A percentile compares a stretch with the other conserved stretches of the same genome.
Evolutionary conservation across 2,329 filamentous ascomycete genomes (phyloP).

Genomic region (Trichophyton benhamiae): DNA sequence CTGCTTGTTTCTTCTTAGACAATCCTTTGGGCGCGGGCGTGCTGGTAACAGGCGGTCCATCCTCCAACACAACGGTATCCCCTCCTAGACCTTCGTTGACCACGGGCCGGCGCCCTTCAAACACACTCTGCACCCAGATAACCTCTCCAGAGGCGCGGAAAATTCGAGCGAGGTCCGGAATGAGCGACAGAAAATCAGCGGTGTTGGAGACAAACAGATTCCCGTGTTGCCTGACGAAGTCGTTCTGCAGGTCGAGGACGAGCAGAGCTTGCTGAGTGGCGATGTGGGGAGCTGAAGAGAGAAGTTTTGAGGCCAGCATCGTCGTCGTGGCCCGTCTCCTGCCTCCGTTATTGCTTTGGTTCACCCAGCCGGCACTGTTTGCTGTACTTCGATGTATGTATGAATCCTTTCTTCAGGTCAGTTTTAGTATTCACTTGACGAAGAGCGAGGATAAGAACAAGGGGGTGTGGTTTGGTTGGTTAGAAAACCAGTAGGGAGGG

Average conservation of each 20-base stretch:
- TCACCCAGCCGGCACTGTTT: not conserved
- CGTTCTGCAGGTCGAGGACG: slow-evolving; percentile 78
- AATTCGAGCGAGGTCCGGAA: slow-evolving; percentile 52
- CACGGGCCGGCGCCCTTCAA: slow-evolving; percentile 48
- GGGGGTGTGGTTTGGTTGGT: not conserved
- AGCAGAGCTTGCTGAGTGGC: slow-evolving; percentile 59
- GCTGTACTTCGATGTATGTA: not conserved
- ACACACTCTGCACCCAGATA: slow-evolving; percentile 74
- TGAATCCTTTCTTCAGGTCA: not conserved
- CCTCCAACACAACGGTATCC: slow-evolving; percentile 32
- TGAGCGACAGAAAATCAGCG: slow-evolving; percentile 53
- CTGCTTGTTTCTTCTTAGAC: not conserved
- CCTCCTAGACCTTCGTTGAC: slow-evolving; percentile 40
- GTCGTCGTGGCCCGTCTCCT: not conserved
- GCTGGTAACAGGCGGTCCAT: not conserved
- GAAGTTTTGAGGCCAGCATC: slow-evolving; percentile 10
- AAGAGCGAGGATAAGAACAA: not conserved
- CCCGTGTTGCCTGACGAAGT: slow-evolving; percentile 61
- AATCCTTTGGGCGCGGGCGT: not conserved
- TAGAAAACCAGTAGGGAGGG: not conserved
- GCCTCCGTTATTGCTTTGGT: not conserved
- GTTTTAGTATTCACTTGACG: not conserved
- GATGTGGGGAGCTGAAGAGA: slow-evolving; percentile 23
- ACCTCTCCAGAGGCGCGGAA: slow-evolving; percentile 65
- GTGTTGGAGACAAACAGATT: slow-evolving; percentile 54